Conservation (phyloP, 2,329 filamentous ascomycete species). For the Fusarium incarnatum region DNA sequence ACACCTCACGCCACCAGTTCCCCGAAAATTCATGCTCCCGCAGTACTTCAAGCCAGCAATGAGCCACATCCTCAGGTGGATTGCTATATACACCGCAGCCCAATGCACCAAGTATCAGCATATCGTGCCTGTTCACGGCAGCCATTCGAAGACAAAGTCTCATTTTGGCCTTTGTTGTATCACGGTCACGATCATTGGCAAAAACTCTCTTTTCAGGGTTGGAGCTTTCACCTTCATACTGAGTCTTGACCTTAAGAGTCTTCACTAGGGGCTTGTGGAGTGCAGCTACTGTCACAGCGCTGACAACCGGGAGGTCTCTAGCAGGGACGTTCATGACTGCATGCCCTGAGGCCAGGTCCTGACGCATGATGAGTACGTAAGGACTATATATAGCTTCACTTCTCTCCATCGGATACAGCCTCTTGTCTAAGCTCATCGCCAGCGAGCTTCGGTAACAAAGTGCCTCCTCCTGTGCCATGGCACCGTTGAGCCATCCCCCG, state of each 20-base stretch:
- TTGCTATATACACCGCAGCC: neutral
- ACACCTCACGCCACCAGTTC: neutral
- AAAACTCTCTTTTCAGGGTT: neutral
- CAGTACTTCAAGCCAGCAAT: neutral
- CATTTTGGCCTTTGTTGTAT: neutral
- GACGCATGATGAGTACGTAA: neutral
- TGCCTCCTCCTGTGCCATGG: neutral
- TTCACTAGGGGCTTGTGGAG: neutral
- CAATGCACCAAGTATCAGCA: neutral
- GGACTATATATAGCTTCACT: neutral
- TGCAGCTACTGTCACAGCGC: neutral
- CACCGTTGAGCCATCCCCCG: neutral
- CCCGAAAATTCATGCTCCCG: neutral
- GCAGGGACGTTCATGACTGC: neutral
- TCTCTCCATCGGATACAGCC: neutral
- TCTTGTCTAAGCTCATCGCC: neutral
- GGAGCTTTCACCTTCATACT: no score
- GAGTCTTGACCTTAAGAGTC: fast-evolving
- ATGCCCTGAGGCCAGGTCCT: neutral
- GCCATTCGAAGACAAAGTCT: neutral
- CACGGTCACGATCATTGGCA: fast-evolving
- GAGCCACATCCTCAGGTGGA: neutral
- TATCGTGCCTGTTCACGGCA: neutral
- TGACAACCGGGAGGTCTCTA: neutral
- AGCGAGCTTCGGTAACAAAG: neutral